A percentile compares a stretch with the other conserved stretches of the same genome.
phyloP scores from a whole-genome alignment of 2,329 filamentous ascomycete genomes.

The Diaporthe sp. region DNA sequence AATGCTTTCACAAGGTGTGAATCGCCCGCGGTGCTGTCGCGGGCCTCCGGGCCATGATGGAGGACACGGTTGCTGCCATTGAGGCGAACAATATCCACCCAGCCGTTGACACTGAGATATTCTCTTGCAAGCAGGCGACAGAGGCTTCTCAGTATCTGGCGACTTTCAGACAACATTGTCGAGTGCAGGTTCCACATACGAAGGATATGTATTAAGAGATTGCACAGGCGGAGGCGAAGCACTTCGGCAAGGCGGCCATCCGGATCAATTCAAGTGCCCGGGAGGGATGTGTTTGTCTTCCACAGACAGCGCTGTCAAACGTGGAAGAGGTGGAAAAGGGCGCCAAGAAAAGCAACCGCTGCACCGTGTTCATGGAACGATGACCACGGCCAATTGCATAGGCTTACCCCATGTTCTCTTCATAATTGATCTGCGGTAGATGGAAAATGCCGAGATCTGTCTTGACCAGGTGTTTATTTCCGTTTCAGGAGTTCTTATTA shows the following conservation, averaged over 20 bases:
- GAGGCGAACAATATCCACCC: slow-evolving; percentile 60
- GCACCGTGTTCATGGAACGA: background rate
- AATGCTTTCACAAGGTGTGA: slow-evolving; percentile 58
- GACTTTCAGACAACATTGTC: background rate
- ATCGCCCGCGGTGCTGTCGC: slow-evolving; percentile 58
- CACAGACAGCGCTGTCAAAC: background rate
- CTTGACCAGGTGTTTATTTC: background rate
- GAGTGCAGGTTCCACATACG: background rate
- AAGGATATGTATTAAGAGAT: too few relatives aligned
- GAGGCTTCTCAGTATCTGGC: slow-evolving; percentile 66
- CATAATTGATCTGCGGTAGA: background rate
- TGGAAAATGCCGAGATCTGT: background rate
- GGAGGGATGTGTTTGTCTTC: background rate
- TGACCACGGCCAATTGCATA: background rate
- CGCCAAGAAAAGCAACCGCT: background rate
- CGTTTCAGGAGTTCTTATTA: background rate
- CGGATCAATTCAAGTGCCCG: slow-evolving; percentile 53
- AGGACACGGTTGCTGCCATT: slow-evolving; percentile 59
- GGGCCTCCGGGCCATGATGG: slow-evolving; percentile 55
- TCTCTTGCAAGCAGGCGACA: slow-evolving; percentile 54
- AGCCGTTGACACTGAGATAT: slow-evolving; percentile 55
- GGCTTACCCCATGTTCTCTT: background rate
- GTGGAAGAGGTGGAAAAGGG: too few relatives aligned
- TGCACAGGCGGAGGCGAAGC: slow-evolving; percentile 60
- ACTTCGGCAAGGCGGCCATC: slow-evolving; percentile 69